phyloP scores from a whole-genome alignment of 2,329 filamentous ascomycete species.

The Aspergillus jensenii region DNA sequence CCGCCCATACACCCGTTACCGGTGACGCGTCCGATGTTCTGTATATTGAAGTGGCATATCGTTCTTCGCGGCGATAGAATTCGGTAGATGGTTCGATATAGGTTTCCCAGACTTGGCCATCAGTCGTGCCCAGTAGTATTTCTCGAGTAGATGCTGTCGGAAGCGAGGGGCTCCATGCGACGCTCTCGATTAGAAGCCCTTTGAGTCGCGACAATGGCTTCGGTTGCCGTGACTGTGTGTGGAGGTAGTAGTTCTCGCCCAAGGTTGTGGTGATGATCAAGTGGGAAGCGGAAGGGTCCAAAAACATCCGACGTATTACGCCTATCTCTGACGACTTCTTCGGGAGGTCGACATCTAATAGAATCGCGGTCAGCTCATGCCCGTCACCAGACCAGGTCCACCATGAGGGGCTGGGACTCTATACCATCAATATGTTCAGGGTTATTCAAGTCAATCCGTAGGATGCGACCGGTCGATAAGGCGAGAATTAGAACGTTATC shows the following conservation, averaged over 20 bases:
- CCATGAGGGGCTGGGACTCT: neutral
- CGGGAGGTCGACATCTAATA: conserved; percentile 90
- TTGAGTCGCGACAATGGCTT: conserved; percentile 79
- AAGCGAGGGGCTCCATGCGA: conserved; percentile 92
- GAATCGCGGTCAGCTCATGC: conserved; percentile 1
- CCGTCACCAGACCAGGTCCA: conserved; percentile 2
- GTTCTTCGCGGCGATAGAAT: conserved; percentile 93
- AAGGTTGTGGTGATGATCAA: conserved; percentile 86
- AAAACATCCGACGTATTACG: conserved; percentile 91
- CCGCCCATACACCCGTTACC: conserved; percentile 82
- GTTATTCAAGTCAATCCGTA: conserved; percentile 90
- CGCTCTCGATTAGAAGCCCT: conserved; percentile 80
- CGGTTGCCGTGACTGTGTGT: conserved; percentile 88
- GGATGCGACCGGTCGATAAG: conserved; percentile 84
- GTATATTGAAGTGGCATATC: conserved; percentile 81
- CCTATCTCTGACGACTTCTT: conserved; percentile 90
- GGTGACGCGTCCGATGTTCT: conserved; percentile 74
- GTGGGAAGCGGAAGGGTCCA: conserved; percentile 95
- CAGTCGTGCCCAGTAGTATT: conserved; percentile 86
- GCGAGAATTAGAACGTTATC: conserved; percentile 96
- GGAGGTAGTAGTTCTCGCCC: conserved; percentile 96
- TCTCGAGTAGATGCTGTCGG: conserved; percentile 93
- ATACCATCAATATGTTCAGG: conserved; percentile 91
- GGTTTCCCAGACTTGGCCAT: conserved; percentile 91
- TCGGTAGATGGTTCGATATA: conserved; percentile 94